Evolutionary conservation across 805 yeast species (phyloP).

Genomic region (Blastobotrys muscicola): DNA sequence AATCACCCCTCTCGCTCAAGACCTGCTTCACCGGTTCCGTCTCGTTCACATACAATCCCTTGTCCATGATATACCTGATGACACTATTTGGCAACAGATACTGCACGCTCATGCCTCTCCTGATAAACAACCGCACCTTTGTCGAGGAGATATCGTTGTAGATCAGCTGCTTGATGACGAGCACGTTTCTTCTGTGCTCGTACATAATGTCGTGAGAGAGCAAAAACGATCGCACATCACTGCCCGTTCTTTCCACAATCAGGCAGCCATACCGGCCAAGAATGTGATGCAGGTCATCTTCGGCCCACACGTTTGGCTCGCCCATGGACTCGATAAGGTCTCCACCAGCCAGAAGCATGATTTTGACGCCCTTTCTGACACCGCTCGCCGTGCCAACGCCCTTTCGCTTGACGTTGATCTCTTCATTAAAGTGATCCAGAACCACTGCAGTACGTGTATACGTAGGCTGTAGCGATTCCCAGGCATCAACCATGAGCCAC

Average conservation of each 20-base stretch:
- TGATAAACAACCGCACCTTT: constrained; percentile 80
- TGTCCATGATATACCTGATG: constrained; percentile 89
- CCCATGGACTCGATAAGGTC: constrained; percentile 98
- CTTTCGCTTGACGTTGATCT: constrained; percentile 80
- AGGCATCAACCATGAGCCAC: constrained; percentile 99
- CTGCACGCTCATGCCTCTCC: constrained; percentile 96
- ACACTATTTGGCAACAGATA: constrained; percentile 90
- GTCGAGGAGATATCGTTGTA: constrained; percentile 95
- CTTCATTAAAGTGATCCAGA: constrained; percentile 92
- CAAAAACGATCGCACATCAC: constrained; percentile 88
- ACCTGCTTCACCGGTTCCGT: constrained; percentile 94
- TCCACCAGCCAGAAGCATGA: constrained; percentile 96
- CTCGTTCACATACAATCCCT: constrained; percentile 72
- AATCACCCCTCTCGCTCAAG: constrained; percentile 24
- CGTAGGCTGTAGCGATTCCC: constrained; percentile 89
- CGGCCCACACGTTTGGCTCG: constrained; percentile 99
- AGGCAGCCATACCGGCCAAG: constrained; percentile 93
- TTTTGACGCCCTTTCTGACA: constrained; percentile 66
- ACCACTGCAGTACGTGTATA: constrained; percentile 94
- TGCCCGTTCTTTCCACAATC: constrained; percentile 93
- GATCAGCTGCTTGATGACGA: constrained; percentile 90
- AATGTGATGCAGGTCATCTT: constrained; percentile 87
- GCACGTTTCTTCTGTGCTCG: constrained; percentile 84
- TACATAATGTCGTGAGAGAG: constrained; percentile 95
- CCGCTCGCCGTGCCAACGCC: constrained; percentile 52